Base-by-base conservation (phyloP, 805 yeast genomes). In the Metschnikowia henanensis region DNA sequence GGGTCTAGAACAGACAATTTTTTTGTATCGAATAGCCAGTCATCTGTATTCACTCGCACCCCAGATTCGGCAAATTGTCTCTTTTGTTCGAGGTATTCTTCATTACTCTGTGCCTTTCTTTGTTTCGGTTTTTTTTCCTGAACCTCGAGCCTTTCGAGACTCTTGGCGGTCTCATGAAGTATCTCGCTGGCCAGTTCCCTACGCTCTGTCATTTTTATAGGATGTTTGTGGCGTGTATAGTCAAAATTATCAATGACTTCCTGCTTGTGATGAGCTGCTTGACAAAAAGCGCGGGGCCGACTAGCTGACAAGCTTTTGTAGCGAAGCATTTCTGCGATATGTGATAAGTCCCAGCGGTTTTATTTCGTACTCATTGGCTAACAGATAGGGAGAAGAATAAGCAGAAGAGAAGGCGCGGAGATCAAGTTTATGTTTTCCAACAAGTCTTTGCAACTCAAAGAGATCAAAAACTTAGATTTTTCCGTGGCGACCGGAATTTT, bases 81-180 rank as follows among this genome's bases (percentile, higher is more conserved):
- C 47, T 68, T 65, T 60, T 89, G 92, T 7, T 46, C 56, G 26
- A 58, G 64, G 51, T 66, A 89, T 44, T 78, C 85, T 41, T 82
- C 91, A 32, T 79, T 81, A 0, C 84, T 57, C 58, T 89, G 97
- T 0, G 81, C 83, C 54, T 85, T 87, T 32, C 96, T 74, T 35
- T 48, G 52, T 36, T 52, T 53, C 21, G 50, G 47, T 20, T 51
- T 51, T 32, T 36, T 41, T 26, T 36, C 45, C 29, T 8, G 13
- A 5, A 37, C 33, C 12, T 31, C 28, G 22, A 42, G 41, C 35
- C 33, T 16, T 17, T 28, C 12, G 20, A 42, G 46, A n/a, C 33
- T 29, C 3, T 28, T 17, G 12, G 39, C 28, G 15, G 42, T 30
- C 10, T 35, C 40, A 5, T 35, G 31, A 13, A 41, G 8, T 4